phyloP scores from a whole-genome alignment of 148 eudicot genomes.

The Limonium bicolor region DNA sequence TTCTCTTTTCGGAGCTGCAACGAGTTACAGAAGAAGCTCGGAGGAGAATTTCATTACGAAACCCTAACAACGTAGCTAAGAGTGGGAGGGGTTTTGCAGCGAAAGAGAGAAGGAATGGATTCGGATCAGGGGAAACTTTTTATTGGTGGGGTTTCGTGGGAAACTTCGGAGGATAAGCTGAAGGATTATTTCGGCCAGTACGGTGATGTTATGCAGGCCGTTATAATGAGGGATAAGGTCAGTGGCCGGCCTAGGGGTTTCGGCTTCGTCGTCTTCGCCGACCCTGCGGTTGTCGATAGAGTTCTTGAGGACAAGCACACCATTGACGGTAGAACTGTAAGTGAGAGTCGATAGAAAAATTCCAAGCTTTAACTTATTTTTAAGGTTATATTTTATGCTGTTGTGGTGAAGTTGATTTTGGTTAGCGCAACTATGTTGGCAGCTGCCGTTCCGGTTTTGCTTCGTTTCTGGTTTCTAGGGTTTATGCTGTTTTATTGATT shows the following conservation, averaged over 20 bases:
- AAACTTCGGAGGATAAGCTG: constrained; percentile 67
- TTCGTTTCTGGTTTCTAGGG: neutral
- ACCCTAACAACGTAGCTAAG: too few relatives aligned
- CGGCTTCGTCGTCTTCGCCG: constrained; percentile 69
- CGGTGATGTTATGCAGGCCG: constrained; percentile 77
- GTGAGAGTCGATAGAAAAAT: neutral
- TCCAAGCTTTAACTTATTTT: neutral
- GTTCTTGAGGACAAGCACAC: constrained; percentile 68
- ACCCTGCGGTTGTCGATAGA: constrained; percentile 59
- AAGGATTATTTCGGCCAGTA: constrained; percentile 57
- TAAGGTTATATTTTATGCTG: neutral
- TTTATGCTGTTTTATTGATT: neutral
- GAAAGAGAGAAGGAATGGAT: too few relatives aligned
- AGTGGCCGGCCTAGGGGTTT: constrained; percentile 90
- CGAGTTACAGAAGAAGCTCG: too few relatives aligned
- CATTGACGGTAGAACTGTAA: constrained; percentile 81
- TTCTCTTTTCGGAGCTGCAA: too few relatives aligned
- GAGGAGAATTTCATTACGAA: too few relatives aligned
- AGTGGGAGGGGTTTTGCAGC: too few relatives aligned
- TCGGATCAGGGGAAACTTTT: constrained; percentile 76
- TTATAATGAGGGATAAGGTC: constrained; percentile 77
- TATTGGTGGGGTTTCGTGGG: constrained; percentile 85
- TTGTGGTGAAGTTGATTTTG: neutral
- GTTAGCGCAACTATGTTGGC: neutral
- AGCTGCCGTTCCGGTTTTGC: neutral